Evolutionary conservation across 441 rosid genomes (phyloP).

Genomic region (Croton laevigatus): DNA sequence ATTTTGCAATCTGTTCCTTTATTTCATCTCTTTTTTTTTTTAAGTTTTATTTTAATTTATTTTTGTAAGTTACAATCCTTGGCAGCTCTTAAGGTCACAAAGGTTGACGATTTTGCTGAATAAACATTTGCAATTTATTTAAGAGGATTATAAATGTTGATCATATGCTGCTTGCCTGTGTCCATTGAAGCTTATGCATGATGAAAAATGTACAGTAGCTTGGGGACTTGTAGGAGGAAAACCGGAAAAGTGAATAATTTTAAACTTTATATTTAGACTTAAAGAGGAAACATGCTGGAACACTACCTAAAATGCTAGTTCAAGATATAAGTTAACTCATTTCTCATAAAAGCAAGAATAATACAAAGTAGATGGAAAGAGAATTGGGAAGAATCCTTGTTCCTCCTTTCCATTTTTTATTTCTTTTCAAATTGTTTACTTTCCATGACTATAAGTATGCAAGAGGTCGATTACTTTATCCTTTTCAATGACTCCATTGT

Average conservation of each 20-base stretch:
- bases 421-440: background rate
- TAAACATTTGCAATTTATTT: background rate
- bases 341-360: background rate
- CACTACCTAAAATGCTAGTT: background rate
- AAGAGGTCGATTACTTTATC: background rate
- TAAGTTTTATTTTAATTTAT: background rate
- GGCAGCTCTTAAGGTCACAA: background rate
- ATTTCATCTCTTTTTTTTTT: background rate
- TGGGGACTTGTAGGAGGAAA: background rate
- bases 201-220: background rate
- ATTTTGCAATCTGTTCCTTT: background rate
- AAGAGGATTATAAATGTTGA: background rate
- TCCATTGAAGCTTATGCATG: background rate
- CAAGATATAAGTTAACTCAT: background rate
- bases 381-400: background rate
- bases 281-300: background rate
- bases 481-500: background rate
- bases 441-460: background rate
- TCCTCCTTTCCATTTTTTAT: background rate
- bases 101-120: background rate
- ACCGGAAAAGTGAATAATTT: background rate
- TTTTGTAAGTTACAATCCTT: background rate
- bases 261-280: background rate
- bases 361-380: background rate
- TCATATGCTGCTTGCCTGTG: background rate